A percentile compares a stretch with the other conserved stretches of the same genome.
Evolutionary conservation across 352 stramenopile genomes (phyloP).

Genomic region (Phytopythium montanum): DNA sequence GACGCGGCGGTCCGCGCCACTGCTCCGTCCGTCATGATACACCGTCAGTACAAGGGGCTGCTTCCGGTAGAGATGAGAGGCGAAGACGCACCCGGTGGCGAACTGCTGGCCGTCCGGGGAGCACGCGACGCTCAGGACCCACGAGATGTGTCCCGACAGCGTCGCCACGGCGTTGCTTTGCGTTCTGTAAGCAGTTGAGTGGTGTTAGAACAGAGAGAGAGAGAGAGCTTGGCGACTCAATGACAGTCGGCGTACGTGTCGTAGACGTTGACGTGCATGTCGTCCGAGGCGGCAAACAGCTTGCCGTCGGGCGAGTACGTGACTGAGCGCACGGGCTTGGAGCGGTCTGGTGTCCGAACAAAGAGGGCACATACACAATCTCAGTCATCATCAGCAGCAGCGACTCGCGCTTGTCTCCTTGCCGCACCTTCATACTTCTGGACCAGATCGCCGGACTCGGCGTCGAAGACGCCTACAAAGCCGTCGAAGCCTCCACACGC

Average conservation of each 20-base stretch:
- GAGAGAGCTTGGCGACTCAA: too few relatives aligned
- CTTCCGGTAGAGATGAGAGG: not conserved
- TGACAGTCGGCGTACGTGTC: conserved; percentile 71
- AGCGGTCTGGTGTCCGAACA: conserved; percentile 42
- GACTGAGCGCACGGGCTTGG: conserved; percentile 86
- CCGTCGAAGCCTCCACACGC: conserved; percentile 79
- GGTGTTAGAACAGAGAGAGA: too few relatives aligned
- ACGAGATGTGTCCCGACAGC: conserved; percentile 87
- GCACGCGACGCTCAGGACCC: conserved; percentile 84
- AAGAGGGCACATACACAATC: not conserved
- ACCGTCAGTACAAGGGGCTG: conserved; percentile 2
- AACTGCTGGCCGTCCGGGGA: conserved; percentile 84
- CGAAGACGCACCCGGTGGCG: conserved; percentile 59
- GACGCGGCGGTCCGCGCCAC: conserved; percentile 84
- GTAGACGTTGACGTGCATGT: conserved; percentile 92
- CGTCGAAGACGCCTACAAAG: conserved; percentile 83
- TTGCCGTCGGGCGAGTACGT: conserved; percentile 83
- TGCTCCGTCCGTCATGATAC: conserved; percentile 15
- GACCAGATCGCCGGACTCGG: conserved; percentile 72
- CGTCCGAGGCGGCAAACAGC: conserved; percentile 87
- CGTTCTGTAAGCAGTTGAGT: conserved; percentile 24
- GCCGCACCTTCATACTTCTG: conserved; percentile 80
- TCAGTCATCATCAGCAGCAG: not conserved
- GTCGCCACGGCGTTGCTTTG: conserved; percentile 78
- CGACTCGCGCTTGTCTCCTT: not conserved